Base-by-base conservation (phyloP, 805 yeast genomes). In the Saccharomycopsis schoenii region DNA sequence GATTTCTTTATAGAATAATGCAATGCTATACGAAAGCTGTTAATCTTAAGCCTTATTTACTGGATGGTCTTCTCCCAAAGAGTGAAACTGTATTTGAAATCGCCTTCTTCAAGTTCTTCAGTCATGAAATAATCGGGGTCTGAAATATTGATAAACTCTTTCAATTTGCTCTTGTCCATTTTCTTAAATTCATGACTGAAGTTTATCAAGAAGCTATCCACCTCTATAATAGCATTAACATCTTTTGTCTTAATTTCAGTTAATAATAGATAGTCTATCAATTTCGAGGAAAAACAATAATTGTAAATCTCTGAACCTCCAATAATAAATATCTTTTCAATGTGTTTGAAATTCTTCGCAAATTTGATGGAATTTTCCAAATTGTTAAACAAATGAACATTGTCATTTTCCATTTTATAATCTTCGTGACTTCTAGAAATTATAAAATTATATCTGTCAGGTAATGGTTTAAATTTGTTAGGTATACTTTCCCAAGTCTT, bases 401-500 rank as follows among this genome's bases (percentile, higher is more conserved):
- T 2, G 1, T 41, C 68, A 10, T 65, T 65, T 1, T 62, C 58
- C 4, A 70, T 63, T 1, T 43, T 19, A 2, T 64, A 54, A 54
- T 68, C 66, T 41, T 71, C 57, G 19, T 57, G 58, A 17, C 73
- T 69, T 57, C 91, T 73, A 29, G 96, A 86, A 11, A 94, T 73
- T 0, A 94, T 83, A 14, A 91, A 83, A 71, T 94, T 94, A 34
- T 83, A 61, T 61, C 99, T 79, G 57, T 77, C 82, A 2, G 86
- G 85, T 55, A 94, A 77, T 0, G 99, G 99, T 64, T 96, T 77
- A 73, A 90, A 94, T 69, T 80, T 84, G 1, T 73, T 64, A 0
- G 99, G 98, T 39, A 94, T 92, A 8, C 96, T 88, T 39, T 91
- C 94, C 96, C 97, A 94, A 1, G 98, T 93, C 69, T 85, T 88